phyloP scores from a whole-genome alignment of 352 stramenopile species.

The Phytophthora niederhauseri region DNA sequence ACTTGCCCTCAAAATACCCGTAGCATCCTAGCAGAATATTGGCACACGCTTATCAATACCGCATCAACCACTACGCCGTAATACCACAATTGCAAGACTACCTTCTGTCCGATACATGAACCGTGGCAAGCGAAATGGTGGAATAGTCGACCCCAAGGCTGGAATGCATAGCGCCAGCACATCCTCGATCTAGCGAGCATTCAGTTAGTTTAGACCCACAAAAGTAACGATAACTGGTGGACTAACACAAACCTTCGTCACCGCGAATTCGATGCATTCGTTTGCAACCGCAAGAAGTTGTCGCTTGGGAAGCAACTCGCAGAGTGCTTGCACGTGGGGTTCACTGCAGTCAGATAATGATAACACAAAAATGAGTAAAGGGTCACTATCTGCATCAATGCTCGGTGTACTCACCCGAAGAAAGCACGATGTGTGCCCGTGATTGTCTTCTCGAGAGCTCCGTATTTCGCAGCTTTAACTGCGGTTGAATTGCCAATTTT shows the following conservation, averaged over 20 bases:
- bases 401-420: slow-evolving; percentile 28
- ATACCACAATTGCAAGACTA: slow-evolving; percentile 4
- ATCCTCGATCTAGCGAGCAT: slow-evolving; percentile 58
- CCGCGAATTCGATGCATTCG: slow-evolving; percentile 39
- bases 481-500: slow-evolving; percentile 12
- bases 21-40: slow-evolving; percentile 50
- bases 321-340: slow-evolving; percentile 31
- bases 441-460: slow-evolving; percentile 27
- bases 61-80: not conserved
- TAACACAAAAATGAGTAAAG: not conserved
- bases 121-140: slow-evolving; percentile 72
- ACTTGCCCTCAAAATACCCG: slow-evolving; percentile 85
- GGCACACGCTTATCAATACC: not conserved
- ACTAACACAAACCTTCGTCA: slow-evolving; percentile 41
- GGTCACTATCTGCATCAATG: not conserved
- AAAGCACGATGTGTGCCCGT: slow-evolving; percentile 20
- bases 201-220: not conserved
- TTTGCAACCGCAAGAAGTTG: slow-evolving; percentile 42
- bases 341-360: slow-evolving; percentile 18
- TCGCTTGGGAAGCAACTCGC: slow-evolving; percentile 35
- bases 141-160: slow-evolving; percentile 72
- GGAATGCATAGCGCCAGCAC: slow-evolving; percentile 74
- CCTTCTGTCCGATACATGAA: slow-evolving; percentile 72
- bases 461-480: slow-evolving; percentile 19
- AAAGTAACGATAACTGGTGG: not conserved